These are phyloP conservation scores for Candida lessepsii DNA, from an alignment of 805 yeast species.

Conservation along the genomic window DNA sequence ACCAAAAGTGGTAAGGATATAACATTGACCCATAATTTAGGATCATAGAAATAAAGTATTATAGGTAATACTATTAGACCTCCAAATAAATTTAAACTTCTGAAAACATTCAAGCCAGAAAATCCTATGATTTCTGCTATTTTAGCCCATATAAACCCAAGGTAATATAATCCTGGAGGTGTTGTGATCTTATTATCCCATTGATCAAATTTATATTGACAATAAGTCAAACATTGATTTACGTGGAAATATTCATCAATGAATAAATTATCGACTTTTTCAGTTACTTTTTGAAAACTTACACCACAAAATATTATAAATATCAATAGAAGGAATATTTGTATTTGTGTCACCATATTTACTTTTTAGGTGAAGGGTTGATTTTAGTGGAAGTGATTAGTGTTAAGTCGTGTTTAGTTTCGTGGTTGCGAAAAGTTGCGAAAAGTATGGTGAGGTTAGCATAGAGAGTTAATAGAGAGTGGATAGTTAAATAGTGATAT, in stretches of 20 bases:
- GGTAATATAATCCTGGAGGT: constrained; percentile 84
- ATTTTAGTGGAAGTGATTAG: no score
- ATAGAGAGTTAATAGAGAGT: no score
- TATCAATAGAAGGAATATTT: not conserved
- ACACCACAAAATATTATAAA: constrained; percentile 6
- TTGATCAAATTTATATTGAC: constrained; percentile 53
- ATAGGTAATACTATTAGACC: constrained; percentile 56
- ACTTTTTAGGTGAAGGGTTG: not conserved
- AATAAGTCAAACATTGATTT: constrained; percentile 70
- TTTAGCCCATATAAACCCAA: constrained; percentile 41
- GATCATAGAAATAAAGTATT: constrained; percentile 25
- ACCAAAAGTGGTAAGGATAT: constrained; percentile 66
- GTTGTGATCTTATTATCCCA: constrained; percentile 95
- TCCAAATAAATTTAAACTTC: constrained; percentile 63
- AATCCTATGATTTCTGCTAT: constrained; percentile 12
- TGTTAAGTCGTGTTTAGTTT: not conserved
- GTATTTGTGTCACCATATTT: not conserved
- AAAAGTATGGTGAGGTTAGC: no score
- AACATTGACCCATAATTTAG: constrained; percentile 28
- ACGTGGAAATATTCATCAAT: constrained; percentile 87
- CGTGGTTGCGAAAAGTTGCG: not conserved
- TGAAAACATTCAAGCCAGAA: constrained; percentile 16
- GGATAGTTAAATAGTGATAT: no score
- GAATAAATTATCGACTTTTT: constrained; percentile 29
- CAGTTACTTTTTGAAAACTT: constrained; percentile 19